A percentile compares a stretch with the other conserved stretches of the same genome.
Conservation (phyloP, 1,284 basidiomycete species). For the Ceratobasidium theobromae region DNA sequence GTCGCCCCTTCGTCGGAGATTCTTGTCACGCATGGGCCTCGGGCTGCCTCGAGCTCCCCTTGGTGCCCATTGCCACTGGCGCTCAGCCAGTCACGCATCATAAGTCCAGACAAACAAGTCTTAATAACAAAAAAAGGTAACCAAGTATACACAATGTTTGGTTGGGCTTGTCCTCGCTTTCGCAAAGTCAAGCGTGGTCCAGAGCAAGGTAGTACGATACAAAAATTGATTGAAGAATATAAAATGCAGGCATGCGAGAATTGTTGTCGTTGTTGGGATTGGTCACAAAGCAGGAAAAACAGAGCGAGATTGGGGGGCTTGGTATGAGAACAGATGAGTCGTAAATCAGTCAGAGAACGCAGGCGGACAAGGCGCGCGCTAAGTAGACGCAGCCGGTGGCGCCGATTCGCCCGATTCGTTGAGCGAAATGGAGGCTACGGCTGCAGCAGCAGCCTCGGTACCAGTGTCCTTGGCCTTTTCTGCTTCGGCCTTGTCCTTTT, state of each 20-base stretch:
- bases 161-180: neutral
- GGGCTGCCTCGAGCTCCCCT: no score
- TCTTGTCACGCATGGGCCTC: neutral
- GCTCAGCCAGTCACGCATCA: neutral
- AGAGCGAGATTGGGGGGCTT: neutral
- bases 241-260: neutral
- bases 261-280: no score
- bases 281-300: neutral
- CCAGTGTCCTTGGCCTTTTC: no score
- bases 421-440: slow-evolving; percentile 40
- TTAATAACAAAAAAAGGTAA: neutral
- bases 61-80: no score
- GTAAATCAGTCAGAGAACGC: no score
- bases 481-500: slow-evolving; percentile 46
- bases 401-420: no score
- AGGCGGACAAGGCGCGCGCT: no score
- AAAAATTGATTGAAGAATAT: neutral
- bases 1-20: neutral
- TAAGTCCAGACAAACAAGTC: neutral
- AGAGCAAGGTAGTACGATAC: neutral
- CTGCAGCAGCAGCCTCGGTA: slow-evolving; percentile 38
- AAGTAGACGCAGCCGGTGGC: no score
- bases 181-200: neutral
- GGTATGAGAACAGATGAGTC: no score
- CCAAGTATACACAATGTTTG: neutral